Conservation (phyloP, 2,329 filamentous ascomycete species). For the Alternaria rosae region DNA sequence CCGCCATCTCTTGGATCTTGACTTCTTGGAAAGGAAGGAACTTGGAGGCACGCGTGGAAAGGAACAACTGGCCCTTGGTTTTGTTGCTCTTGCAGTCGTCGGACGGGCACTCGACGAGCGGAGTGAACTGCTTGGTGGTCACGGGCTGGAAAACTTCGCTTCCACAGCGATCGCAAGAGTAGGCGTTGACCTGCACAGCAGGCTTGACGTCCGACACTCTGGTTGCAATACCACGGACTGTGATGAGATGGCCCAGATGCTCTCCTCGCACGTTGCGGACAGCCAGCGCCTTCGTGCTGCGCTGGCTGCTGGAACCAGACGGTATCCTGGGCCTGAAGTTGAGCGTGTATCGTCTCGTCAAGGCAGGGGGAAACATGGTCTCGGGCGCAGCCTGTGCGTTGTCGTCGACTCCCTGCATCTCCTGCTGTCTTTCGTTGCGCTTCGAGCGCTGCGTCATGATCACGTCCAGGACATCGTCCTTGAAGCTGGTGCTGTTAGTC, state of each 20-base stretch:
- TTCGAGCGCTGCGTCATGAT: slow-evolving; percentile 91
- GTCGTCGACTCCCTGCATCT: slow-evolving; percentile 53
- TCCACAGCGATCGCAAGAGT: slow-evolving; percentile 95
- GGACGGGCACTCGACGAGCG: slow-evolving; percentile 85
- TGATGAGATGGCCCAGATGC: slow-evolving; percentile 91
- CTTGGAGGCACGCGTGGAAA: slow-evolving; percentile 95
- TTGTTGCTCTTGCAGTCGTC: slow-evolving; percentile 90
- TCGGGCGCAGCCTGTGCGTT: slow-evolving; percentile 69
- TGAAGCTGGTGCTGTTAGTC: slow-evolving; percentile 71
- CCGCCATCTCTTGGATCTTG: slow-evolving; percentile 99
- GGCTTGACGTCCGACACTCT: slow-evolving; percentile 98
- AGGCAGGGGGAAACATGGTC: slow-evolving; percentile 86
- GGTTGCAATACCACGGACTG: slow-evolving; percentile 90
- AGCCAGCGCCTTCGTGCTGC: slow-evolving; percentile 72
- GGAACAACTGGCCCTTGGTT: slow-evolving; percentile 89
- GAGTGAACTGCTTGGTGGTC: slow-evolving; percentile 87
- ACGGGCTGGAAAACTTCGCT: slow-evolving; percentile 98
- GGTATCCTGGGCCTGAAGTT: slow-evolving; percentile 93
- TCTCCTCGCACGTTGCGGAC: slow-evolving; percentile 93
- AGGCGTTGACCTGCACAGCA: slow-evolving; percentile 95
- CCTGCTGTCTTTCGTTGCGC: slow-evolving; percentile 77
- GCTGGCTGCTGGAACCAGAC: slow-evolving; percentile 69
- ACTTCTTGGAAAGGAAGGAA: slow-evolving; percentile 98
- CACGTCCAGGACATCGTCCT: slow-evolving; percentile 96
- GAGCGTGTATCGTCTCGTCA: slow-evolving; percentile 92